phyloP scores from a whole-genome alignment of 306 rosid genomes.

The Vicia faba region DNA sequence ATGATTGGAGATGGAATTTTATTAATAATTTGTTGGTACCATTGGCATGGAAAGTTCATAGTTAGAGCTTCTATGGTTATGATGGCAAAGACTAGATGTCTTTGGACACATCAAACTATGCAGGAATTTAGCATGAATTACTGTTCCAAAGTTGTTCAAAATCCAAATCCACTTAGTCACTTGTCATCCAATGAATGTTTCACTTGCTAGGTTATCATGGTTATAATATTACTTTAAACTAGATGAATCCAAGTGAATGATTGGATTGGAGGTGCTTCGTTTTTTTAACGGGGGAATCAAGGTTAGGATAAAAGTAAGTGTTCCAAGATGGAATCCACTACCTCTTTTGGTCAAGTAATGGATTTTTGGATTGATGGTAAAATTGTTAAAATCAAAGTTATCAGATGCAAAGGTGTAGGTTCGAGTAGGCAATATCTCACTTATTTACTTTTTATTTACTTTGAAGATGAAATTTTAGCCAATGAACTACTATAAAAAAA shows the following conservation, averaged over 20 bases:
- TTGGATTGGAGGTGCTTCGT: background rate
- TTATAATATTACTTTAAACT: background rate
- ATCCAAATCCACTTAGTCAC: slow-evolving; percentile 35
- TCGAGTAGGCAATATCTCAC: too few relatives aligned
- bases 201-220: background rate
- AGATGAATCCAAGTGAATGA: background rate
- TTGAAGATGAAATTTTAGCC: too few relatives aligned
- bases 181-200: slow-evolving; percentile 26
- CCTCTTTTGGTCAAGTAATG: background rate
- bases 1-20: slow-evolving; percentile 36
- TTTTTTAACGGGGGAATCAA: background rate
- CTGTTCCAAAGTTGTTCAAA: slow-evolving; percentile 29
- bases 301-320: background rate
- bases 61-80: slow-evolving; percentile 40
- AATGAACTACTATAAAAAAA: too few relatives aligned
- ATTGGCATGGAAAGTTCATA: slow-evolving; percentile 39
- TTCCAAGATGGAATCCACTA: background rate
- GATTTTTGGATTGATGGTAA: background rate
- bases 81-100: slow-evolving; percentile 49
- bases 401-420: too few relatives aligned
- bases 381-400: too few relatives aligned
- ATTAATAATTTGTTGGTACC: slow-evolving; percentile 44
- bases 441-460: too few relatives aligned
- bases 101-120: slow-evolving; percentile 54
- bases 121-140: slow-evolving; percentile 41